Percentiles rank a stretch among this genome's conserved stretches.
Conservation (phyloP, 345 rosid genomes). For the Populus alba region DNA sequence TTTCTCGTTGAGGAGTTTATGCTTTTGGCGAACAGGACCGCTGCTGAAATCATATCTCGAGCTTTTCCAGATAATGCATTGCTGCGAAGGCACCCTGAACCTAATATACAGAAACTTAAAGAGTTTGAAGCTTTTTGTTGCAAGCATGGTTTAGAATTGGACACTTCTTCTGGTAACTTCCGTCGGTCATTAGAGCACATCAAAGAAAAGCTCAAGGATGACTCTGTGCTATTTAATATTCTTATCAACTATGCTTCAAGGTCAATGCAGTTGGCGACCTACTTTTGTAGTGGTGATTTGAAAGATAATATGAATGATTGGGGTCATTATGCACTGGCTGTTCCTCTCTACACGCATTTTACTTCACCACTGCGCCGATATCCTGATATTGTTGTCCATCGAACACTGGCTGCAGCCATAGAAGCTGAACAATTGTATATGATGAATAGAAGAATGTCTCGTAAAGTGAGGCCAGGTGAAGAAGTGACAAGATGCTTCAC, state of each 20-base stretch:
- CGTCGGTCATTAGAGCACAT: constrained; percentile 55
- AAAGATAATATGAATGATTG: constrained; percentile 53
- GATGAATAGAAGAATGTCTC: constrained; percentile 22
- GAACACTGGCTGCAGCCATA: constrained; percentile 73
- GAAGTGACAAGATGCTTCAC: constrained; percentile 45
- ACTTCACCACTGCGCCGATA: constrained; percentile 90
- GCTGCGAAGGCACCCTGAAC: constrained; percentile 86
- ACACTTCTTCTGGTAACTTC: constrained; percentile 64
- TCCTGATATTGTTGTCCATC: constrained; percentile 86
- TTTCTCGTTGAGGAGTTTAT: constrained; percentile 88
- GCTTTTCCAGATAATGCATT: constrained; percentile 76
- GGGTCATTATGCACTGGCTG: constrained; percentile 83
- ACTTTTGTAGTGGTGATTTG: constrained; percentile 74
- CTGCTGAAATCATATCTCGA: constrained; percentile 82
- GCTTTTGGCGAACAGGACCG: constrained; percentile 87
- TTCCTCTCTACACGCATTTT: constrained; percentile 86
- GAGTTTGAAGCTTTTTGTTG: constrained; percentile 77
- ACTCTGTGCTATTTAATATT: constrained; percentile 55
- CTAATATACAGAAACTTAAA: constrained; percentile 74
- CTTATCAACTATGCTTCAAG: constrained; percentile 65
- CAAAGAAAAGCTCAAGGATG: constrained; percentile 65
- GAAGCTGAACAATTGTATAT: constrained; percentile 65
- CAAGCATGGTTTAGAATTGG: constrained; percentile 68
- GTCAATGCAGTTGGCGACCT: constrained; percentile 77
- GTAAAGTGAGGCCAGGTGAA: constrained; percentile 9